A percentile compares a stretch with the other conserved stretches of the same genome.
Evolutionary conservation across 495 filamentous ascomycete species (phyloP).

Genomic region (Penicillium canescens): DNA sequence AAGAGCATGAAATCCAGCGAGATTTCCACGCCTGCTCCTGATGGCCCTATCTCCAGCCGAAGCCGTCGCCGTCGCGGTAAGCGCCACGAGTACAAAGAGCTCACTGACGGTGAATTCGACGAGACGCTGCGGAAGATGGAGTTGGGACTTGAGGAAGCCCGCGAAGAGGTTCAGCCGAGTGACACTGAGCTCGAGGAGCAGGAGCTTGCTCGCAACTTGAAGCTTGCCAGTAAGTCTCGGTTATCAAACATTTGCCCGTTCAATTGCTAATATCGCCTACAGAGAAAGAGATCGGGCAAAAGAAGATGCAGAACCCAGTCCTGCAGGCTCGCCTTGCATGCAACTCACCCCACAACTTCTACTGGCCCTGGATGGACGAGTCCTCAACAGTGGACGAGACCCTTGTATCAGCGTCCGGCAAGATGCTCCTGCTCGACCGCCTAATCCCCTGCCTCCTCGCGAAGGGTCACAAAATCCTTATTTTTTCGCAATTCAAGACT

Average conservation of each 20-base stretch:
- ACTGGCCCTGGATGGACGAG: constrained; percentile 76
- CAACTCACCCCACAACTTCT: constrained; percentile 95
- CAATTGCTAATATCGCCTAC: constrained; percentile 15
- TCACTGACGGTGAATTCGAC: constrained; percentile 76
- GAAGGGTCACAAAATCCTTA: constrained; percentile 83
- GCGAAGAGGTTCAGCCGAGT: constrained; percentile 54
- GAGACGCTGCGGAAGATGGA: constrained; percentile 64
- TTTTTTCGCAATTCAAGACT: constrained; percentile 96
- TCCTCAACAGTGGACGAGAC: constrained; percentile 63
- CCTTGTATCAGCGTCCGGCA: constrained; percentile 83
- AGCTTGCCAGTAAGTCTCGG: constrained; percentile 67
- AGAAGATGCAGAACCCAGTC: constrained; percentile 93
- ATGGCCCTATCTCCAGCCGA: constrained; percentile 41
- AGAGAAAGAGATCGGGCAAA: constrained; percentile 80
- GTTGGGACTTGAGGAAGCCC: constrained; percentile 46
- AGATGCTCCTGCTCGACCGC: constrained; percentile 92
- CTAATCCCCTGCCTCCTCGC: constrained; percentile 75
- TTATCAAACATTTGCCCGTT: not conserved
- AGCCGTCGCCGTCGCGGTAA: constrained; percentile 43
- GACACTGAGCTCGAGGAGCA: constrained; percentile 60
- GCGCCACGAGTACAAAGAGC: constrained; percentile 65
- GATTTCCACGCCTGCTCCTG: constrained; percentile 64
- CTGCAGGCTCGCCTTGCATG: constrained; percentile 92
- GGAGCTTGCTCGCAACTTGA: constrained; percentile 68
- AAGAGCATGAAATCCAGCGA: constrained; percentile 77